These are phyloP conservation scores for Allium fistulosum DNA, from an alignment of 106 monocot genomes.

Conservation along the genomic window DNA sequence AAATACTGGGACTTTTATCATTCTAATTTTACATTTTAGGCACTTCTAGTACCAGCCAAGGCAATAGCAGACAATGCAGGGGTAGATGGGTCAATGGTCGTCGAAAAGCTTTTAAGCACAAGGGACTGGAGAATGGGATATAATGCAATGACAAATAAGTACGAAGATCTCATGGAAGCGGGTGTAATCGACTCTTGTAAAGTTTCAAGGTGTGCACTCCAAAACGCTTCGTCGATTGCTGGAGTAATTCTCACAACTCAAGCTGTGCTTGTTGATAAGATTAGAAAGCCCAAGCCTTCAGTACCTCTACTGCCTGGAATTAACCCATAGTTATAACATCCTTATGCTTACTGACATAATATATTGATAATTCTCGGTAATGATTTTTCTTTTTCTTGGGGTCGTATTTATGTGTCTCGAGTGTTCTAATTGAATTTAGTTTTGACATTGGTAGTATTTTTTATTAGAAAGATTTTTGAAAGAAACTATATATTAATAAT, in stretches of 20 bases:
- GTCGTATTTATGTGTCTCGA: no score
- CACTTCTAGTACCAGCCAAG: slow-evolving; percentile 77
- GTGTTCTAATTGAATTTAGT: no score
- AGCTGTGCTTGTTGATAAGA: slow-evolving; percentile 77
- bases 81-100: slow-evolving; percentile 52
- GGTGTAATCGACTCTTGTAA: slow-evolving; percentile 89
- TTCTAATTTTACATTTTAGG: slow-evolving; percentile 26
- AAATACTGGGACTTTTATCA: no score
- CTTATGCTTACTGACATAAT: no score
- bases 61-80: slow-evolving; percentile 83
- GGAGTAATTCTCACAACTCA: slow-evolving; percentile 78
- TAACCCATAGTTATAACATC: background rate
- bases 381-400: no score
- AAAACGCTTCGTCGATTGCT: slow-evolving; percentile 88
- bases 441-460: no score
- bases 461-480: no score
- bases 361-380: no score
- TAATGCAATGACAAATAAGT: slow-evolving; percentile 72
- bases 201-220: slow-evolving; percentile 86
- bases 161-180: slow-evolving; percentile 58
- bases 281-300: slow-evolving; percentile 50
- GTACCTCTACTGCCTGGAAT: slow-evolving; percentile 82
- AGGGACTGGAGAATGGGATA: slow-evolving; percentile 71
- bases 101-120: slow-evolving; percentile 63
- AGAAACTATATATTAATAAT: no score